Percentiles rank a stretch among this genome's conserved stretches.
Conservation (phyloP, 768 basidiomycete genomes). For the Clitopilus hobsonii region DNA sequence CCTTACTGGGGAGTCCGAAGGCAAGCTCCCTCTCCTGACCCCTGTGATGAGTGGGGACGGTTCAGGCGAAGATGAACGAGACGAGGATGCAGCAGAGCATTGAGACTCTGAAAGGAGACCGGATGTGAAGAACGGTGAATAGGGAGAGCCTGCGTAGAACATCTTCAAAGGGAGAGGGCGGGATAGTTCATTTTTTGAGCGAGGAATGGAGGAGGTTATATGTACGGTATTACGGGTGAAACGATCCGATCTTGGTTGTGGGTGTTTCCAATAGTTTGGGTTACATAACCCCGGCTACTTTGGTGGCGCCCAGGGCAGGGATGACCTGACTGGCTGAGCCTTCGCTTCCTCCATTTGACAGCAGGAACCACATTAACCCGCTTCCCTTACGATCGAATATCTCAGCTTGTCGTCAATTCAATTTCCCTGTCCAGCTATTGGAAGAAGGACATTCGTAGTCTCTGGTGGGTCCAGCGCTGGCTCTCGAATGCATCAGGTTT, state of each 20-base stretch:
- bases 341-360: background rate
- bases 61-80: conserved; percentile 9
- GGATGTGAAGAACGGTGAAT: conserved; percentile 64
- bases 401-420: background rate
- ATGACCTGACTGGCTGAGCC: background rate
- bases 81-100: conserved; percentile 12
- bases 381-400: background rate
- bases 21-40: conserved; percentile 30
- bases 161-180: conserved; percentile 13
- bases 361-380: background rate
- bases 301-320: background rate
- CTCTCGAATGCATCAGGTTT: background rate
- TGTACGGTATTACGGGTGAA: background rate
- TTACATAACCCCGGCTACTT: background rate
- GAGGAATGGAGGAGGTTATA: background rate
- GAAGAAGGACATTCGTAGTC: too few relatives aligned
- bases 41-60: conserved; percentile 11
- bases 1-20: conserved; percentile 20
- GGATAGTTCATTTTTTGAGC: background rate
- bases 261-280: background rate
- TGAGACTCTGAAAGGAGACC: conserved; percentile 42
- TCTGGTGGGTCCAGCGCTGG: background rate
- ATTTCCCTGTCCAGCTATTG: background rate
- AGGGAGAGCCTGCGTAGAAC: conserved; percentile 42
- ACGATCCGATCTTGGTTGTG: background rate